These are phyloP conservation scores for Raphanus raphanistrum DNA, from an alignment of 345 rosid species.

Conservation along the genomic window DNA sequence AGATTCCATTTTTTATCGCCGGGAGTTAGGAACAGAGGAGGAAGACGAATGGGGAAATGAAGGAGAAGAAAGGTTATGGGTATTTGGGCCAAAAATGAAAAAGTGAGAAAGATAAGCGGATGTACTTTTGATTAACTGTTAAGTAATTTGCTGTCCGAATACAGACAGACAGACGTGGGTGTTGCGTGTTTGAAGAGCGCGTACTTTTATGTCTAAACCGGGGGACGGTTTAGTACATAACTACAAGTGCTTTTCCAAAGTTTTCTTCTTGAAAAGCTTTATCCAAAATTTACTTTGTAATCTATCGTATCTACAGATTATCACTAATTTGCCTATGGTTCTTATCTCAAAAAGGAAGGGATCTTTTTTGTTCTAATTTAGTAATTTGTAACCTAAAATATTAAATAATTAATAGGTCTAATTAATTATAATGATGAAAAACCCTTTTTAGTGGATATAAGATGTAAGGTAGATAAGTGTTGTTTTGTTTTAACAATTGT, in stretches of 20 bases:
- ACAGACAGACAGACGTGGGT: slow-evolving; percentile 5
- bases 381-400: neutral
- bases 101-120: neutral
- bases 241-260: neutral
- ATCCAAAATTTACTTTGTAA: neutral
- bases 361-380: neutral
- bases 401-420: neutral
- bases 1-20: slow-evolving; percentile 43
- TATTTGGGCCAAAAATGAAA: slow-evolving; percentile 18
- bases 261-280: neutral
- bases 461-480: neutral
- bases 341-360: neutral
- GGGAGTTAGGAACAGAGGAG: slow-evolving; percentile 4
- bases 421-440: neutral
- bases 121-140: neutral
- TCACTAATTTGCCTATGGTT: neutral
- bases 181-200: slow-evolving; percentile 23
- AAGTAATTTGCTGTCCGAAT: slow-evolving; percentile 19
- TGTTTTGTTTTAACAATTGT: neutral
- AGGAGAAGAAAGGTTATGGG: neutral
- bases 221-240: neutral
- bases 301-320: neutral
- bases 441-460: neutral
- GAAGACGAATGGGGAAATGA: neutral
- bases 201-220: slow-evolving; percentile 21